Conservation (phyloP, 2,329 filamentous ascomycete species). For the Hypomyces rosellus region DNA sequence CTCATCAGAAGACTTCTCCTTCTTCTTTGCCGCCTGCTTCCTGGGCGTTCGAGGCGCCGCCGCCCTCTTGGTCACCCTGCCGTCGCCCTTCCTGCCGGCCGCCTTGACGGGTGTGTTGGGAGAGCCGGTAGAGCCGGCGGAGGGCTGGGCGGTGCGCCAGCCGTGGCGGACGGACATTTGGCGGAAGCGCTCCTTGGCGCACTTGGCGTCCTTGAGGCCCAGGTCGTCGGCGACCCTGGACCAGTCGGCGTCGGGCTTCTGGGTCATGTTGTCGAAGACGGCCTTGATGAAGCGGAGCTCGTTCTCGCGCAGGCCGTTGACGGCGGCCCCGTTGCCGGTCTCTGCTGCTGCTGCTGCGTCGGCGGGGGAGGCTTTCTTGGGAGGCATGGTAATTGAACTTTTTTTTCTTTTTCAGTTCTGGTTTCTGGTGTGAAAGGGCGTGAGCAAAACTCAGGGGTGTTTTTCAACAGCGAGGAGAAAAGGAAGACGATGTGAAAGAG, state of each 20-base stretch:
- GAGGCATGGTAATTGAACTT: slow-evolving; percentile 24
- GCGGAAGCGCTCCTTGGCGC: slow-evolving; percentile 36
- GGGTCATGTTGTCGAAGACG: slow-evolving; percentile 36
- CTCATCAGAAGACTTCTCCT: slow-evolving; percentile 12
- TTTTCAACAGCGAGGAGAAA: not conserved
- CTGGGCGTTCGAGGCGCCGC: slow-evolving; percentile 18
- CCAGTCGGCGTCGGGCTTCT: slow-evolving; percentile 37
- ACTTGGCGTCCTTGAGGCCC: slow-evolving; percentile 35
- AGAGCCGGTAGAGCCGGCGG: no score
- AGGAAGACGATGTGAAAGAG: not conserved
- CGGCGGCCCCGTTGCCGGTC: not conserved
- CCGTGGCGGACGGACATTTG: slow-evolving; percentile 34
- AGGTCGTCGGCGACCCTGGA: slow-evolving; percentile 29
- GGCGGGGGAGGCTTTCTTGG: slow-evolving; percentile 22
- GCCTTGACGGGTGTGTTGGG: slow-evolving; percentile 25
- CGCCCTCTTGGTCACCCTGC: slow-evolving; percentile 27
- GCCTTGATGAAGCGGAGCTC: slow-evolving; percentile 36
- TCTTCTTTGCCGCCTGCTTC: slow-evolving; percentile 28
- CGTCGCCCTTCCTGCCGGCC: slow-evolving; percentile 13
- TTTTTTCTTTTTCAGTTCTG: no score
- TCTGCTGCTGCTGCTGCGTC: slow-evolving; percentile 14
- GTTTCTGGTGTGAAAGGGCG: not conserved
- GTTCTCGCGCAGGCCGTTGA: slow-evolving; percentile 25
- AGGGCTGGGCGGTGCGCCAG: slow-evolving; percentile 31
- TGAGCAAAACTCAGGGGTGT: not conserved